Conservation (phyloP, 306 rosid genomes). For the Crataegus laevigata region DNA sequence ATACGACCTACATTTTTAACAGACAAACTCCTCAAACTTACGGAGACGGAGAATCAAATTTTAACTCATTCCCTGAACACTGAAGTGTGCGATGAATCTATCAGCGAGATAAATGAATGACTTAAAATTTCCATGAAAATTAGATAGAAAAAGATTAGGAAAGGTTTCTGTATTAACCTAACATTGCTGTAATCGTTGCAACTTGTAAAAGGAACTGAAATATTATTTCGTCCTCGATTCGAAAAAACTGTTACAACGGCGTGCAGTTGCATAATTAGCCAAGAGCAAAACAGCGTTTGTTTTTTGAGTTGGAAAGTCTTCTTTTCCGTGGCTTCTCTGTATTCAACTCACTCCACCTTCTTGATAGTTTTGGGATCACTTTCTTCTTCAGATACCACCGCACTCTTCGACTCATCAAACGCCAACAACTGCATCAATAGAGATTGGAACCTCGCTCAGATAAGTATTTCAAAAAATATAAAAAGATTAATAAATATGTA, state of each 20-base stretch:
- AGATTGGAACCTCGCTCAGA: not conserved
- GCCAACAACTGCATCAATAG: constrained; percentile 58
- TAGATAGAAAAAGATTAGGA: not conserved
- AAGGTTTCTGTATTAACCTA: constrained; percentile 1
- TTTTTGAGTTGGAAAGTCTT: constrained; percentile 16
- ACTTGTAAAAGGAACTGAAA: constrained; percentile 20
- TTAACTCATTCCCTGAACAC: too few species aligned
- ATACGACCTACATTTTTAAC: too few species aligned
- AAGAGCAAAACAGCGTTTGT: constrained; percentile 16
- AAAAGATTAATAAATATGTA: too few species aligned
- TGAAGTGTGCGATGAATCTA: not conserved
- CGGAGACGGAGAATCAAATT: too few species aligned
- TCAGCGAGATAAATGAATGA: not conserved
- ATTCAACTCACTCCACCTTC: constrained; percentile 51
- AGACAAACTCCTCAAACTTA: too few species aligned
- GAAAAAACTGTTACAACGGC: constrained; percentile 40
- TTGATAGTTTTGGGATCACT: constrained; percentile 44
- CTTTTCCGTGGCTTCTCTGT: constrained; percentile 1
- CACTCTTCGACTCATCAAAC: constrained; percentile 74
- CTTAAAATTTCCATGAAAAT: not conserved
- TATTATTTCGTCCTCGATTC: constrained; percentile 30
- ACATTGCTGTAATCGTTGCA: not conserved
- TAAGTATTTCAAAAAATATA: not conserved
- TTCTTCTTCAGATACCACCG: constrained; percentile 42
- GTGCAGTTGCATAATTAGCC: constrained; percentile 40